Base-by-base conservation (phyloP, 257 asterid genomes). In the Nicotiana otophora region DNA sequence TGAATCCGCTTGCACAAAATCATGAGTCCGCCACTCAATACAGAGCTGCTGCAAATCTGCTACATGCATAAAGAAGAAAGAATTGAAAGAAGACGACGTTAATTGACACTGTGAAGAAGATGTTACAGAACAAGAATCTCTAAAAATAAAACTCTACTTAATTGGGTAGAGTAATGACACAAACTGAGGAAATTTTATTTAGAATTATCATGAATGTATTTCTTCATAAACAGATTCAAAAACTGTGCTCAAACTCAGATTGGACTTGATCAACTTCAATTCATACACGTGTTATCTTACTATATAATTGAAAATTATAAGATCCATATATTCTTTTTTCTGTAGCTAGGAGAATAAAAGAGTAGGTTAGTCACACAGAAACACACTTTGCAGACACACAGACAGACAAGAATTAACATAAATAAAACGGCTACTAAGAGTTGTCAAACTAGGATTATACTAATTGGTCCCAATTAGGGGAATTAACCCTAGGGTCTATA, bases 361-460 rank as follows among this genome's bases (percentile, higher is more conserved):
- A 15, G 46, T 75, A 75, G 28, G 46, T 57, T 75, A 75, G 78
- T 2, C 34, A 69, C 55, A 34, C 2, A 36, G 55, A 48, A 11
- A 10, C 55, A 48, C 54, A 9, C 16, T 10, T 48, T 2, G 54
- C 54, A 48, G 61, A 54, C 61, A 54, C 9, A 57, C 4, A 58
- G 19, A 46, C 20, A 46, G 63, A 75, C 80, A 75, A 75, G 80
- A 75, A 51, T 51, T 46, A 51, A 48, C 26, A 75, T 28, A 15
- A 26, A 54, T 14, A 74, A 72, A 51, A 75, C 51, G 80, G 80
- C 63, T 26, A 46, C 39, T 5, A 74, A 48, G 60, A 23, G 3
- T 75, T 75, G 63, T 51, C 80, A 75, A 75, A 75, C 42, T 75
- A 75, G 63, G 63, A 75, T 75, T 75, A 75, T 15, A 51, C 16